Evolutionary conservation across 768 basidiomycete species (phyloP).

Genomic region (Kwoniella pini): DNA sequence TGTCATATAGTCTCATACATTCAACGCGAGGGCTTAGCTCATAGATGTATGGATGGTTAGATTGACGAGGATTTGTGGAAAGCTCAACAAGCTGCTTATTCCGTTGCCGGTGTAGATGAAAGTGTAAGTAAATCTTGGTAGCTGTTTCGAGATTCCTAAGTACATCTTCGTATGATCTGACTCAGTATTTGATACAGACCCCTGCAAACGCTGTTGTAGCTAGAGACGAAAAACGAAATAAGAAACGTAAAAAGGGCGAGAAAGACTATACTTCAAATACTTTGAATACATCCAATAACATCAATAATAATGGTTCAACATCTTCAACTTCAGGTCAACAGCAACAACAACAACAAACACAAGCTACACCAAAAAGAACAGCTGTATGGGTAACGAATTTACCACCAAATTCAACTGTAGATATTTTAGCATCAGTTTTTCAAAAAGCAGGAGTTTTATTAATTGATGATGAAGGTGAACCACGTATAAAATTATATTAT

Average conservation of each 20-base stretch:
- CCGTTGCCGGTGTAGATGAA: conserved; percentile 90
- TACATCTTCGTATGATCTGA: background rate
- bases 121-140: conserved; percentile 67
- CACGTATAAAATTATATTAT: conserved; percentile 95
- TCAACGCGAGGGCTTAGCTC: too few relatives aligned
- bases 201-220: conserved; percentile 80
- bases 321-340: conserved; percentile 58
- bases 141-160: too few relatives aligned
- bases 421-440: conserved; percentile 82
- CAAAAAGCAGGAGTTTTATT: conserved; percentile 88
- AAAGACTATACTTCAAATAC: conserved; percentile 66
- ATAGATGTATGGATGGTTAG: conserved; percentile 55
- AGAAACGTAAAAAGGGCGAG: conserved; percentile 64
- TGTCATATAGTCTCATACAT: conserved; percentile 49
- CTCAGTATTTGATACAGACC: conserved; percentile 58
- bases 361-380: conserved; percentile 83
- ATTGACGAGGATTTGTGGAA: conserved; percentile 82
- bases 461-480: conserved; percentile 84
- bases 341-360: conserved; percentile 55
- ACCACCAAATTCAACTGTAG: conserved; percentile 70
- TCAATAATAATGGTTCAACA: conserved; percentile 24
- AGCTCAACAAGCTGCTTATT: conserved; percentile 93
- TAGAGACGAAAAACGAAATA: conserved; percentile 49
- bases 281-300: conserved; percentile 59
- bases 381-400: conserved; percentile 86